Evolutionary conservation across 305 asterid genomes (phyloP).

Genomic region (Fraxinus ornus): DNA sequence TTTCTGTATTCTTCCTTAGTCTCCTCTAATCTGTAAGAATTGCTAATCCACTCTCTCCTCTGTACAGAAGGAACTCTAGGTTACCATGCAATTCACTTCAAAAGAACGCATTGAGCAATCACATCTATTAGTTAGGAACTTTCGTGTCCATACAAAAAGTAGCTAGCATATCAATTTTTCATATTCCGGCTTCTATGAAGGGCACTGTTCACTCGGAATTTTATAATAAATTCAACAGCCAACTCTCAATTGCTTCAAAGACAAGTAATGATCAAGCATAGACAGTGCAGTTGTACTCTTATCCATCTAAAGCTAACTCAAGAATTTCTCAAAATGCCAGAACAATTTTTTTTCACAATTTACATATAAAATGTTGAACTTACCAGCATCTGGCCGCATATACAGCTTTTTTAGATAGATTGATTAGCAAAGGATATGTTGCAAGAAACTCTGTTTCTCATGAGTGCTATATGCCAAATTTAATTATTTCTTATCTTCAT

Average conservation of each 20-base stretch:
- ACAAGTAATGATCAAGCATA: neutral
- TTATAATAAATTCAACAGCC: neutral
- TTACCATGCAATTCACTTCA: neutral
- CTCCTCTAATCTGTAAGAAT: neutral
- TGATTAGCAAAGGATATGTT: neutral
- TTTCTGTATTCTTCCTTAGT: too few relatives aligned
- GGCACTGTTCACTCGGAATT: neutral
- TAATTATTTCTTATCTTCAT: neutral
- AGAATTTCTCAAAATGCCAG: neutral
- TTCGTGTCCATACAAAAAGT: neutral
- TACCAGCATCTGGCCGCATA: neutral
- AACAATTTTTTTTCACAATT: neutral
- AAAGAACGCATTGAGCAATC: neutral
- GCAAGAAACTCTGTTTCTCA: neutral
- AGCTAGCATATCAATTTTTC: neutral
- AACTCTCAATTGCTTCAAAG: neutral
- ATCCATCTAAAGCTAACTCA: neutral
- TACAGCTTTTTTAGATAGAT: neutral
- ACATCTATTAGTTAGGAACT: neutral
- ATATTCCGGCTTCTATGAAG: neutral
- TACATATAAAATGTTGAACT: neutral
- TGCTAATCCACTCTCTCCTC: neutral
- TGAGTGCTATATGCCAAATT: neutral
- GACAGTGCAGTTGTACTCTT: neutral
- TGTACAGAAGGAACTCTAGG: neutral